Conservation (phyloP, 108 stramenopile genomes). For the Pelagomonas calceolata region DNA sequence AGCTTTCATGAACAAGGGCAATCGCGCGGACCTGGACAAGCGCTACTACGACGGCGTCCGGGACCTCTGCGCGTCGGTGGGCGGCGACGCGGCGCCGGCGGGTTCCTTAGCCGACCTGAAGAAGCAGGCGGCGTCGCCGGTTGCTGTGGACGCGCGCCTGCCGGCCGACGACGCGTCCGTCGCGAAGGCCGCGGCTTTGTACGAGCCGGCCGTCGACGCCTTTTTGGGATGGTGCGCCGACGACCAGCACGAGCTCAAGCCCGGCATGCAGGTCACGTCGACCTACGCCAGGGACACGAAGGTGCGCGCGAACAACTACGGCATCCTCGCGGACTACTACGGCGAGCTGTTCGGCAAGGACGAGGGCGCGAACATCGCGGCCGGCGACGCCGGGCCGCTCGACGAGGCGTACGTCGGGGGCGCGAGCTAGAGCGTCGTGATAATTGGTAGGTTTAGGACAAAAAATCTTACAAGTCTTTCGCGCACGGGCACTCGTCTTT, state of each 20-base stretch:
- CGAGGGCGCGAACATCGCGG: conserved; percentile 52
- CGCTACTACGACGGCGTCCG: not conserved
- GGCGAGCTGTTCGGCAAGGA: conserved; percentile 39
- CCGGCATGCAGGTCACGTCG: conserved; percentile 59
- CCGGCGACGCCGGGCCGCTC: conserved; percentile 61
- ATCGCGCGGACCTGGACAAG: conserved; percentile 41
- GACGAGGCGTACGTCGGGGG: conserved; percentile 78
- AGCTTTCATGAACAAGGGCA: conserved; percentile 35
- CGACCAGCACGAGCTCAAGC: conserved; percentile 46
- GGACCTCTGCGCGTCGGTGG: no score
- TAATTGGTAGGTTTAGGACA: no score
- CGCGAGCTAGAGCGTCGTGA: no score
- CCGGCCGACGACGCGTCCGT: conserved; percentile 40
- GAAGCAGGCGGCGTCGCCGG: not conserved
- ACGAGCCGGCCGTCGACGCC: conserved; percentile 44
- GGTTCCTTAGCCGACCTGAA: not conserved
- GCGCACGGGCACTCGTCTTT: no score
- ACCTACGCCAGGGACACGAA: conserved; percentile 72
- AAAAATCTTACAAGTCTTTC: no score
- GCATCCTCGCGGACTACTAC: conserved; percentile 49
- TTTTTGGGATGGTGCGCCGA: conserved; percentile 56
- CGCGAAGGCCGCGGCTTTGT: conserved; percentile 33
- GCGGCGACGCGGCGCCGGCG: not conserved
- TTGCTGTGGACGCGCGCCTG: not conserved
- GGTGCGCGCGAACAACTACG: conserved; percentile 53